phyloP scores from a whole-genome alignment of 768 basidiomycete genomes.

The Fistulinella prunicolor region DNA sequence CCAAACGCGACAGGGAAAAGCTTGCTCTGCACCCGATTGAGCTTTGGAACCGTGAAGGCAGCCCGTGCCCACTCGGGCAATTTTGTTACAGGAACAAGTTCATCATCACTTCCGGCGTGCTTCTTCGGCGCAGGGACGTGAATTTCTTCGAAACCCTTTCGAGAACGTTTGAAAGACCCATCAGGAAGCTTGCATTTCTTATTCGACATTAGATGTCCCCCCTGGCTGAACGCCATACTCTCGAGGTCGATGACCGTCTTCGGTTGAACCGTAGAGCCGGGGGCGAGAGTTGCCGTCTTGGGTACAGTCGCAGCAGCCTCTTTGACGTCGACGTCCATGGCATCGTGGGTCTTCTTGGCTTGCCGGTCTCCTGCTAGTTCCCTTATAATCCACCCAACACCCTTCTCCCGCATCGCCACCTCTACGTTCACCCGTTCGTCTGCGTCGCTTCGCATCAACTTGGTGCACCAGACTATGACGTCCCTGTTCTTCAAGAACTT shows the following conservation, averaged over 20 bases:
- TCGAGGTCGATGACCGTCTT: slow-evolving; percentile 86
- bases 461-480: slow-evolving; percentile 96
- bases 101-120: slow-evolving; percentile 57
- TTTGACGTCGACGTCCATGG: slow-evolving; percentile 79
- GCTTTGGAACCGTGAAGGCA: slow-evolving; percentile 76
- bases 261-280: slow-evolving; percentile 85
- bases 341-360: slow-evolving; percentile 50
- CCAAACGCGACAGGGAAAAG: slow-evolving; percentile 91
- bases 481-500: slow-evolving; percentile 95
- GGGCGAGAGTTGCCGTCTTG: slow-evolving; percentile 81
- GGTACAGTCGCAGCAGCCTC: slow-evolving; percentile 48
- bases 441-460: slow-evolving; percentile 84
- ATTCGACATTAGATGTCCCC: slow-evolving; percentile 96
- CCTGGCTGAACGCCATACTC: slow-evolving; percentile 93
- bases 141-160: slow-evolving; percentile 98
- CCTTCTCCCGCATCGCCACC: slow-evolving; percentile 97
- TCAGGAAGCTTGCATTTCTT: slow-evolving; percentile 98
- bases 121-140: slow-evolving; percentile 93
- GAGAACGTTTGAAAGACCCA: slow-evolving; percentile 93
- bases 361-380: slow-evolving; percentile 83
- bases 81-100: slow-evolving; percentile 65
- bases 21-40: slow-evolving; percentile 93
- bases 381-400: slow-evolving; percentile 91
- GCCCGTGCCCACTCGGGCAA: slow-evolving; percentile 85
- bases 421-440: slow-evolving; percentile 91